Evolutionary conservation across 257 asterid species (phyloP).

Genomic region (Craterostigma plantagineum): DNA sequence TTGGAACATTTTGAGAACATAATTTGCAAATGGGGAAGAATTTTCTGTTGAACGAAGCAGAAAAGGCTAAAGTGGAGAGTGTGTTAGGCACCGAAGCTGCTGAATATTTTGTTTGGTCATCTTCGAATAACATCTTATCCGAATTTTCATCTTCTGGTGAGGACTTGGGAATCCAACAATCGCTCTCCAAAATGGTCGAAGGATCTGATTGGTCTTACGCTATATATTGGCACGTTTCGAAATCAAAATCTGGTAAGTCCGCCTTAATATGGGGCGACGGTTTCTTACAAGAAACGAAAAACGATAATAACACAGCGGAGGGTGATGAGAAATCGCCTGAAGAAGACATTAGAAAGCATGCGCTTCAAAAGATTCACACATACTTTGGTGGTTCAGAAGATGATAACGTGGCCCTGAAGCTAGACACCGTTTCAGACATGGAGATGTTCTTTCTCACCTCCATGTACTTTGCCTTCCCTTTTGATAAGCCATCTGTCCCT

Average conservation of each 20-base stretch:
- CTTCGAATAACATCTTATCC: constrained; percentile 47
- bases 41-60: constrained; percentile 46
- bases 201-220: constrained; percentile 82
- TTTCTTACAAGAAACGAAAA: constrained; percentile 39
- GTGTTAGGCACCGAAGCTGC: constrained; percentile 64
- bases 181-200: constrained; percentile 52
- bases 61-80: constrained; percentile 36
- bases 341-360: constrained; percentile 37
- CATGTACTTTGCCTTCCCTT: constrained; percentile 75
- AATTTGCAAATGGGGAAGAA: constrained; percentile 35
- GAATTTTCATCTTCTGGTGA: constrained; percentile 54
- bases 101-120: constrained; percentile 59
- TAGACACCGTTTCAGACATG: constrained; percentile 50
- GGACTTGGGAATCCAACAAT: constrained; percentile 58
- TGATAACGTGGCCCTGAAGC: constrained; percentile 46
- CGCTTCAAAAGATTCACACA: constrained; percentile 51
- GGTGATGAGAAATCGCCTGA: constrained; percentile 11
- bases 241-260: constrained; percentile 79
- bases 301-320: constrained; percentile 16
- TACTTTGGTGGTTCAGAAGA: constrained; percentile 64
- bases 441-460: constrained; percentile 80
- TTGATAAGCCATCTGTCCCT: constrained; percentile 82
- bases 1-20: no score
- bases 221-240: constrained; percentile 87
- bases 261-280: constrained; percentile 98